Evolutionary conservation across 129 eudicot genomes (phyloP).

Genomic region (Erigeron canadensis): DNA sequence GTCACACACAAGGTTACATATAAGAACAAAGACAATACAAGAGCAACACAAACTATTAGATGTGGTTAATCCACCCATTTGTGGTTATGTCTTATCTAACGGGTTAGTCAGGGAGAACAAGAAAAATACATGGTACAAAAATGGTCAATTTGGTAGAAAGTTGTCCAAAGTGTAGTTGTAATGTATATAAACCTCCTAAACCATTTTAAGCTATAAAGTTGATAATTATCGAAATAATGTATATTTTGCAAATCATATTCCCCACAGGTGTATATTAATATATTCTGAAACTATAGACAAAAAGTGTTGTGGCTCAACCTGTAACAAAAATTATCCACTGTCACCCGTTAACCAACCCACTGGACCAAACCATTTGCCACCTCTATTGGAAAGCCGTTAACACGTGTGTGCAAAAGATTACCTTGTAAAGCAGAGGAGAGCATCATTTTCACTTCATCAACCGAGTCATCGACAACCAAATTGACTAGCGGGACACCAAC

Average conservation of each 20-base stretch:
- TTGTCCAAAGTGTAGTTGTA: not conserved
- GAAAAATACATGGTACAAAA: not conserved
- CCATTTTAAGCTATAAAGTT: not conserved
- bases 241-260: not conserved
- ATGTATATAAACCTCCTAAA: not conserved
- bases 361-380: not conserved
- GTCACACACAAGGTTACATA: not conserved
- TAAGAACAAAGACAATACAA: not conserved
- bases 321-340: not conserved
- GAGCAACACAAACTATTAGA: not conserved
- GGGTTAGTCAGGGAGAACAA: not conserved
- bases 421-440: conserved; percentile 71
- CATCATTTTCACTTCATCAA: conserved; percentile 43
- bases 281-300: not conserved
- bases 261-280: not conserved
- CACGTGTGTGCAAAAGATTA: conserved; percentile 23
- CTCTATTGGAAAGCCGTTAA: not conserved
- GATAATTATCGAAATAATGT: not conserved
- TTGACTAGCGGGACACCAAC: conserved; percentile 56
- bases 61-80: not conserved
- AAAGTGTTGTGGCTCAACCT: not conserved
- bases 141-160: not conserved
- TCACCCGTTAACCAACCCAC: not conserved
- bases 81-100: not conserved
- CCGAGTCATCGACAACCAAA: conserved; percentile 58